Conservation (phyloP, 495 filamentous ascomycete species). For the Collariella sp. region DNA sequence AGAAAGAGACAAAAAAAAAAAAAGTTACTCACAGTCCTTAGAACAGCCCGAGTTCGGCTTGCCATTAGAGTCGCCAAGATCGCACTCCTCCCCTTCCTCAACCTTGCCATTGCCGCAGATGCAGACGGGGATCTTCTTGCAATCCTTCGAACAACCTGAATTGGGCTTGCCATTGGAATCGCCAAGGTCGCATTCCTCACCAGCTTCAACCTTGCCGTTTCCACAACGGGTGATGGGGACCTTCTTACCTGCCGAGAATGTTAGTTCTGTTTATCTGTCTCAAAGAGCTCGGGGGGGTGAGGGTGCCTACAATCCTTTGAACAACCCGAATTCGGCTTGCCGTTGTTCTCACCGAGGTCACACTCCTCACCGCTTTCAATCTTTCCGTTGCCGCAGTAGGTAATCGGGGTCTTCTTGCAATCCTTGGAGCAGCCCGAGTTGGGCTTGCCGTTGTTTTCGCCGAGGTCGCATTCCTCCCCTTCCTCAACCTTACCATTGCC, state of each 20-base stretch:
- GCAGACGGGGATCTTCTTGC: conserved; percentile 6
- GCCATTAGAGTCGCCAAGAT: conserved; percentile 1
- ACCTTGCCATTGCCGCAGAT: neutral
- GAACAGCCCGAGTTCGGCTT: conserved; percentile 3
- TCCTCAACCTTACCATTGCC: conserved; percentile 6
- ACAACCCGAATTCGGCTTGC: conserved; percentile 6
- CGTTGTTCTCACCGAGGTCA: conserved; percentile 7
- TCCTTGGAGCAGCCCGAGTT: conserved; percentile 1
- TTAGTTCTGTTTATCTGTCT: too few species aligned
- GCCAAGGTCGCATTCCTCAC: conserved; percentile 13
- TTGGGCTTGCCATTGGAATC: conserved; percentile 6
- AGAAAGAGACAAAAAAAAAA: too few species aligned
- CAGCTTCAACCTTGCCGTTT: conserved; percentile 5
- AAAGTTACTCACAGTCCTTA: neutral
- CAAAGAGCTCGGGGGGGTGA: too few species aligned
- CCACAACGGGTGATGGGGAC: too few species aligned
- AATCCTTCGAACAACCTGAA: conserved; percentile 11
- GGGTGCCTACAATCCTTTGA: conserved; percentile 7
- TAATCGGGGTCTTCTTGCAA: neutral
- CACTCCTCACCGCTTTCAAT: conserved; percentile 5
- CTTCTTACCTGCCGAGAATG: too few species aligned
- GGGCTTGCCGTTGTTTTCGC: conserved; percentile 2
- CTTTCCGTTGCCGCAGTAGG: conserved; percentile 13
- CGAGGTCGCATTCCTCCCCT: conserved; percentile 7
- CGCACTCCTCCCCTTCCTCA: neutral